phyloP scores from a whole-genome alignment of 2,329 filamentous ascomycete species.

The Fusarium xyrophilum region DNA sequence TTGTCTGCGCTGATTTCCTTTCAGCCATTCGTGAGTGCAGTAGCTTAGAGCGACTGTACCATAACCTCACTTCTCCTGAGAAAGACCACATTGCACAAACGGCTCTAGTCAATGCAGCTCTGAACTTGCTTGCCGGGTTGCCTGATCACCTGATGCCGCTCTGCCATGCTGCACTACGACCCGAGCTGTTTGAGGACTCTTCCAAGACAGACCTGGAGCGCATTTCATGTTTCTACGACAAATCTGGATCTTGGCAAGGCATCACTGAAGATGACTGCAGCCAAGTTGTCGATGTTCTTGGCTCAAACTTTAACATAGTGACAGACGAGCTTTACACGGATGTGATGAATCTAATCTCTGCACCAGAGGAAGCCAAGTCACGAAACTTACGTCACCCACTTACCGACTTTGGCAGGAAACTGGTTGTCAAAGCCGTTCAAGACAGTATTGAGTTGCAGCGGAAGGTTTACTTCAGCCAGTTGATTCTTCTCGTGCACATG shows the following conservation, averaged over 20 bases:
- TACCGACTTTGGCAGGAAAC: slow-evolving; percentile 77
- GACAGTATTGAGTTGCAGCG: slow-evolving; percentile 78
- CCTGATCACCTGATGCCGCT: slow-evolving; percentile 72
- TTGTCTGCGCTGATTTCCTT: slow-evolving; percentile 81
- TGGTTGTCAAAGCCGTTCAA: slow-evolving; percentile 78
- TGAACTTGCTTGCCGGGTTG: slow-evolving; percentile 73
- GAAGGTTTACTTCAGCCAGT: slow-evolving; percentile 78
- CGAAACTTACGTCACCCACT: slow-evolving; percentile 60
- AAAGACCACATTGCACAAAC: slow-evolving; percentile 62
- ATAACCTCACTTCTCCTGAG: slow-evolving; percentile 67
- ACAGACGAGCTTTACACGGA: slow-evolving; percentile 61
- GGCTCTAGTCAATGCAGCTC: slow-evolving; percentile 71
- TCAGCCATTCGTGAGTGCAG: slow-evolving; percentile 82
- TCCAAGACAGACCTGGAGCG: slow-evolving; percentile 74
- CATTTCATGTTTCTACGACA: slow-evolving; percentile 79
- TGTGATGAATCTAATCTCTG: slow-evolving; percentile 56
- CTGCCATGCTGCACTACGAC: slow-evolving; percentile 70
- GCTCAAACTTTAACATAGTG: slow-evolving; percentile 67
- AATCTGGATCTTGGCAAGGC: slow-evolving; percentile 77
- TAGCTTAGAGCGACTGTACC: slow-evolving; percentile 73
- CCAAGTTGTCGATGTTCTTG: slow-evolving; percentile 72
- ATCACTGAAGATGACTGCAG: slow-evolving; percentile 83
- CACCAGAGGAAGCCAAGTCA: slow-evolving; percentile 54
- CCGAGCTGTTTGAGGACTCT: slow-evolving; percentile 77
- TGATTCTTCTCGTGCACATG: slow-evolving; percentile 85